Evolutionary conservation across 306 rosid species (phyloP).

Genomic region (Rosa lucieae): DNA sequence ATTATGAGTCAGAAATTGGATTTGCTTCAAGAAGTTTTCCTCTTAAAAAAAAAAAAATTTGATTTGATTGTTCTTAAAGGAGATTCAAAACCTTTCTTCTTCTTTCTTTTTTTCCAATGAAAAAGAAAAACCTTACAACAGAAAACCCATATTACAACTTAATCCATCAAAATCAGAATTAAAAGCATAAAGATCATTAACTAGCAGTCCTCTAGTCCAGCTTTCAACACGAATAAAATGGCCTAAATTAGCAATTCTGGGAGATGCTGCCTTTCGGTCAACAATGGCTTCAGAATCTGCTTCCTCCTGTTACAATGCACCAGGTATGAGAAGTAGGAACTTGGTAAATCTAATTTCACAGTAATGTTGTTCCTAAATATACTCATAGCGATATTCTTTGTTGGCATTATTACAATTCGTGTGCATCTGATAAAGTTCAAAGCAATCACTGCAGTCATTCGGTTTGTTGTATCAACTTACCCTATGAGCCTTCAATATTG

Average conservation of each 20-base stretch:
- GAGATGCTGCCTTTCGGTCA: slow-evolving; percentile 80
- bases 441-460: background rate
- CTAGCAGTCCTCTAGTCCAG: slow-evolving; percentile 44
- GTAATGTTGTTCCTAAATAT: background rate
- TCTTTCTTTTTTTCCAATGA: too few relatives aligned
- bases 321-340: slow-evolving; percentile 52
- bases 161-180: too few relatives aligned
- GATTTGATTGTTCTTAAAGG: too few relatives aligned
- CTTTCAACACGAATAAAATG: slow-evolving; percentile 26
- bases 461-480: too few relatives aligned
- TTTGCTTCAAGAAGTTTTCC: too few relatives aligned
- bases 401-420: background rate
- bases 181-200: too few relatives aligned
- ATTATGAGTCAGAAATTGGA: too few relatives aligned
- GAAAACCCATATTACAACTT: too few relatives aligned
- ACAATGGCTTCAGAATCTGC: slow-evolving; percentile 72
- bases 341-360: background rate
- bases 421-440: background rate
- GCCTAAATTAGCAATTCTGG: slow-evolving; percentile 36
- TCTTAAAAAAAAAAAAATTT: too few relatives aligned
- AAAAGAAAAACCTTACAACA: too few relatives aligned
- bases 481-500: too few relatives aligned
- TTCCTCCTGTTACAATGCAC: slow-evolving; percentile 79
- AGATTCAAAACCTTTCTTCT: too few relatives aligned
- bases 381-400: background rate